Conservation (phyloP, 202 grass and related monocot species). For the Panicum hallii region DNA sequence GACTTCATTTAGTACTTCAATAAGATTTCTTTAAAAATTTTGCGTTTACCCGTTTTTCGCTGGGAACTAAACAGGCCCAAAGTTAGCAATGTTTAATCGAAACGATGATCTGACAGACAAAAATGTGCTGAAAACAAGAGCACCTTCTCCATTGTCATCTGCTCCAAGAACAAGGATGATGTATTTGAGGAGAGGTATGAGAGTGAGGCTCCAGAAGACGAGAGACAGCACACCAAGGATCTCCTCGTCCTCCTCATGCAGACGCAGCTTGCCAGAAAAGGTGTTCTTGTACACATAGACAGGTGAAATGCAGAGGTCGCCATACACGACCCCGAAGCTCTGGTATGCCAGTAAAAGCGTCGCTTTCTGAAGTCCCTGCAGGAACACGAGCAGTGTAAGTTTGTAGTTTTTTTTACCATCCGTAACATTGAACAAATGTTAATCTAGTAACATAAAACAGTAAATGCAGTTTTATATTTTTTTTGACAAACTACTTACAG, state of each 20-base stretch:
- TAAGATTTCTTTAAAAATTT: no score
- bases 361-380: constrained; percentile 59
- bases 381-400: not conserved
- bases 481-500: not conserved
- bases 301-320: constrained; percentile 74
- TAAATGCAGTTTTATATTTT: not conserved
- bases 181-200: constrained; percentile 75
- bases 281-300: constrained; percentile 90
- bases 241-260: constrained; percentile 77
- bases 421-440: not conserved
- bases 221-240: constrained; percentile 75
- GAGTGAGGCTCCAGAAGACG: constrained; percentile 83
- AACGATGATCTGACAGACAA: not conserved
- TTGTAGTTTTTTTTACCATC: not conserved
- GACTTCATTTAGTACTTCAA: no score
- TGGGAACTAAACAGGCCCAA: no score
- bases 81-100: not conserved
- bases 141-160: constrained; percentile 88
- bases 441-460: not conserved
- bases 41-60: no score
- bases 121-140: not conserved
- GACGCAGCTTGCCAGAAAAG: constrained; percentile 71
- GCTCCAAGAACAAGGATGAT: constrained; percentile 79
- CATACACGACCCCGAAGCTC: constrained; percentile 81
- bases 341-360: constrained; percentile 83